Evolutionary conservation across 2,329 filamentous ascomycete genomes (phyloP).

Genomic region (Fragosphaeria purpurea): DNA sequence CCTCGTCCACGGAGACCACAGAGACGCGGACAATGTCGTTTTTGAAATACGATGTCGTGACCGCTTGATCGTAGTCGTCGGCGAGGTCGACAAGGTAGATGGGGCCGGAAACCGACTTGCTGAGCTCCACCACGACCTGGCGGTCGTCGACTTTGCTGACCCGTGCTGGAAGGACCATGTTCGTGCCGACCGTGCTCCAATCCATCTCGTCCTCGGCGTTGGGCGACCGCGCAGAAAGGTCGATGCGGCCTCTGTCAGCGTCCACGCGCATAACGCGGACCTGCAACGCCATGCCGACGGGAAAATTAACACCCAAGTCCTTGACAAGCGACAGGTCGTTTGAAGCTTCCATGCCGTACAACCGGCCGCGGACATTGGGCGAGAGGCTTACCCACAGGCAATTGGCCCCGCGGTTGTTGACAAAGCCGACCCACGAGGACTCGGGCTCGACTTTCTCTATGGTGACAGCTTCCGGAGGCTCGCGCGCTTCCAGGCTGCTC

Average conservation of each 20-base stretch:
- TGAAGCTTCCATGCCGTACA: conserved; percentile 73
- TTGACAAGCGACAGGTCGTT: conserved; percentile 74
- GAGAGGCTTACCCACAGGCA: conserved; percentile 87
- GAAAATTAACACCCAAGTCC: conserved; percentile 70
- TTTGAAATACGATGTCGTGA: conserved; percentile 65
- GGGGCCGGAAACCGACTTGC: conserved; percentile 66
- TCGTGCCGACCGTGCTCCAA: conserved; percentile 62
- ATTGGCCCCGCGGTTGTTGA: conserved; percentile 78
- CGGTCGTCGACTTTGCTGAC: conserved; percentile 80
- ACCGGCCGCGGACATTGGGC: conserved; percentile 74
- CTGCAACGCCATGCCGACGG: conserved; percentile 77
- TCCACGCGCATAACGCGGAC: conserved; percentile 72
- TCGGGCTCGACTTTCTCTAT: conserved; percentile 65
- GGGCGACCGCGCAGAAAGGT: conserved; percentile 65
- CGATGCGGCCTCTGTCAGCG: conserved; percentile 60
- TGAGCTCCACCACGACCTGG: conserved; percentile 76
- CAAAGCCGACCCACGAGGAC: conserved; percentile 66
- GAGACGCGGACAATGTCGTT: conserved; percentile 85
- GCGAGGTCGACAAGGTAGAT: conserved; percentile 74
- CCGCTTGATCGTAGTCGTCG: conserved; percentile 77
- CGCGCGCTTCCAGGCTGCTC: conserved; percentile 44
- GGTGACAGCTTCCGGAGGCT: conserved; percentile 42
- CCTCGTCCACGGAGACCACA: conserved; percentile 65
- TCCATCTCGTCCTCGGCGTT: conserved; percentile 48
- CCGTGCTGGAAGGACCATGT: conserved; percentile 72